A percentile compares a stretch with the other conserved stretches of the same genome.
Conservation (phyloP, 345 rosid genomes). For the Brassica cretica region DNA sequence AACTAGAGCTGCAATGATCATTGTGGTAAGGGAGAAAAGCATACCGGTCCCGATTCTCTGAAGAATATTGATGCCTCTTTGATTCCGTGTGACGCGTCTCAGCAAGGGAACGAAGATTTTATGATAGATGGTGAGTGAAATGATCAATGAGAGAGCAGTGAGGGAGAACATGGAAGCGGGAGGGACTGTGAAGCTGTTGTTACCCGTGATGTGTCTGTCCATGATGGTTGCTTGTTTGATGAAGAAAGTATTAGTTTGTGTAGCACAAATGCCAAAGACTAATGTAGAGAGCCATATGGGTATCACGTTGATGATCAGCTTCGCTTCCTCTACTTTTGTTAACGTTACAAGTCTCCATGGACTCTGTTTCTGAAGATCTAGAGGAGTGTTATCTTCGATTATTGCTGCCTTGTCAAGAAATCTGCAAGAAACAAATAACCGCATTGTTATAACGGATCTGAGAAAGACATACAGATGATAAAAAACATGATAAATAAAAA, state of each 20-base stretch:
- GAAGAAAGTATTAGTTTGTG: conserved; percentile 85
- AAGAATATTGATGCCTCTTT: conserved; percentile 78
- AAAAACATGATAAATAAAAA: not conserved
- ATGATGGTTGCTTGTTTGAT: conserved; percentile 73
- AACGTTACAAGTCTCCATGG: conserved; percentile 77
- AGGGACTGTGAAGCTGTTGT: conserved; percentile 42
- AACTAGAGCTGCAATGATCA: conserved; percentile 74
- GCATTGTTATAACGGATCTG: not conserved
- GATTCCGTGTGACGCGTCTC: conserved; percentile 42
- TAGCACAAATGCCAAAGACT: conserved; percentile 70
- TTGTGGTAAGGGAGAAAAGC: conserved; percentile 62
- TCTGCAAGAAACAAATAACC: conserved; percentile 39
- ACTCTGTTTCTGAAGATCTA: conserved; percentile 45
- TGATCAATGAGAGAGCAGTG: conserved; percentile 43
- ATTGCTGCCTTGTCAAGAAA: conserved; percentile 92
- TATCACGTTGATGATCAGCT: conserved; percentile 73
- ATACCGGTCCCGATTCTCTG: conserved; percentile 92
- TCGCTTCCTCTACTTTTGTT: conserved; percentile 86
- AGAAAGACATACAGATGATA: not conserved
- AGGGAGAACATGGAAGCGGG: conserved; percentile 48
- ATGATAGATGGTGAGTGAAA: conserved; percentile 48
- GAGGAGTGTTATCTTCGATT: conserved; percentile 36
- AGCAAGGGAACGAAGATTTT: conserved; percentile 48
- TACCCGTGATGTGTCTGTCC: conserved; percentile 48
- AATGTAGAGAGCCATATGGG: conserved; percentile 78